Percentiles rank a stretch among this genome's conserved stretches.
phyloP scores from a whole-genome alignment of 441 rosid genomes.

The Erodium moschatum region DNA sequence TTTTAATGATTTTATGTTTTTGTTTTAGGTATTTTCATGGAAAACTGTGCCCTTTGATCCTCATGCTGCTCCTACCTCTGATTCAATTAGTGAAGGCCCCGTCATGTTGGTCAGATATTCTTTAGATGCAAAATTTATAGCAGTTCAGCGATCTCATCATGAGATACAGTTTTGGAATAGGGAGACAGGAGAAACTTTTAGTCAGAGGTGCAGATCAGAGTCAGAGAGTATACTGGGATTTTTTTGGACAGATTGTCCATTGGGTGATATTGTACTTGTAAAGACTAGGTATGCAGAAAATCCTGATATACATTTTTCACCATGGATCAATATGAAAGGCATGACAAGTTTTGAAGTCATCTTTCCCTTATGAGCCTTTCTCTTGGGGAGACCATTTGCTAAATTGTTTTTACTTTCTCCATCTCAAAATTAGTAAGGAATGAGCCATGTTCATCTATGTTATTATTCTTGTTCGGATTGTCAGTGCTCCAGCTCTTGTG shows the following conservation, averaged over 20 bases:
- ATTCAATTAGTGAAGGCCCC: conserved; percentile 73
- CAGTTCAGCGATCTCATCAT: conserved; percentile 63
- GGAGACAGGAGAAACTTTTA: conserved; percentile 57
- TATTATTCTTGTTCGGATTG: no score
- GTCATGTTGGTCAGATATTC: conserved; percentile 66
- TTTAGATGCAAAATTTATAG: conserved; percentile 63
- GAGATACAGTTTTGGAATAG: conserved; percentile 65
- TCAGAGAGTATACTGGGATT: conserved; percentile 81
- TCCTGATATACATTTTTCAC: not conserved
- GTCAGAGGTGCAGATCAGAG: conserved; percentile 54
- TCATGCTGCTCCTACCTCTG: conserved; percentile 44
- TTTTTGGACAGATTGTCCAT: conserved; percentile 90
- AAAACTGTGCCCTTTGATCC: conserved; percentile 60
- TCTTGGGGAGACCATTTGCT: not conserved
- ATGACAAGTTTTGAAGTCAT: not conserved
- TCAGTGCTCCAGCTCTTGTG: no score
- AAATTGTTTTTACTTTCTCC: not conserved
- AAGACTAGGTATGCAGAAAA: conserved; percentile 61
- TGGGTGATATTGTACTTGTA: conserved; percentile 68
- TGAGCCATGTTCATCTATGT: no score
- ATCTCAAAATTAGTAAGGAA: not conserved
- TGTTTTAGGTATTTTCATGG: conserved; percentile 73
- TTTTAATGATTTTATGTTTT: conserved; percentile 11
- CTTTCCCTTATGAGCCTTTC: not conserved
- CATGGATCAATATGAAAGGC: not conserved